These are phyloP conservation scores for Volvox africanus DNA, from an alignment of 139 green algal genomes.

Conservation along the genomic window DNA sequence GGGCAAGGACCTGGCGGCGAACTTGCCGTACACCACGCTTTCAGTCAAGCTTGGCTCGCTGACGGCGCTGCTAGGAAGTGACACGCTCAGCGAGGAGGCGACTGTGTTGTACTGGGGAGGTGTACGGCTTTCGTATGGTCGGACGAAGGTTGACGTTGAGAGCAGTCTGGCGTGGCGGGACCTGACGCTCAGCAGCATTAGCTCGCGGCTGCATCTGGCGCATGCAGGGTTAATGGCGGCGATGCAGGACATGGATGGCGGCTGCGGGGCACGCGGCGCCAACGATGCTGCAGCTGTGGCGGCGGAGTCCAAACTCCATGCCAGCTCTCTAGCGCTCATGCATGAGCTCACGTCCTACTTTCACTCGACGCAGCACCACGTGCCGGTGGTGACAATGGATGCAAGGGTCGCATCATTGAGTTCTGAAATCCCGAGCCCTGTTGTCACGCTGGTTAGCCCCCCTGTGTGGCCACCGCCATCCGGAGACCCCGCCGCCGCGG, in stretches of 20 bases:
- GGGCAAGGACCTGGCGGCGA: background rate
- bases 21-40: background rate
- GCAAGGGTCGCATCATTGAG: too few relatives aligned
- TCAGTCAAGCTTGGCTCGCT: background rate
- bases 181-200: constrained; percentile 13
- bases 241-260: background rate
- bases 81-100: constrained; percentile 34
- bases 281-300: background rate
- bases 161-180: constrained; percentile 19
- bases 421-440: too few relatives aligned
- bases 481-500: too few relatives aligned
- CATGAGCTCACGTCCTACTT: background rate
- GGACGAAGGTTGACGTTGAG: background rate
- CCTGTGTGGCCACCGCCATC: background rate
- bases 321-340: constrained; percentile 23
- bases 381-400: background rate
- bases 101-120: constrained; percentile 23
- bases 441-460: background rate
- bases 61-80: constrained; percentile 28
- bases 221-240: background rate
- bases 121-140: constrained; percentile 17
- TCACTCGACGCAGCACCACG: background rate
- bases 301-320: constrained; percentile 28
- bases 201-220: background rate
- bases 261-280: background rate